Evolutionary conservation across 306 rosid genomes (phyloP), one percentile per base, ranked within the genome.

Genomic region (Abrus pulchellus): DNA sequence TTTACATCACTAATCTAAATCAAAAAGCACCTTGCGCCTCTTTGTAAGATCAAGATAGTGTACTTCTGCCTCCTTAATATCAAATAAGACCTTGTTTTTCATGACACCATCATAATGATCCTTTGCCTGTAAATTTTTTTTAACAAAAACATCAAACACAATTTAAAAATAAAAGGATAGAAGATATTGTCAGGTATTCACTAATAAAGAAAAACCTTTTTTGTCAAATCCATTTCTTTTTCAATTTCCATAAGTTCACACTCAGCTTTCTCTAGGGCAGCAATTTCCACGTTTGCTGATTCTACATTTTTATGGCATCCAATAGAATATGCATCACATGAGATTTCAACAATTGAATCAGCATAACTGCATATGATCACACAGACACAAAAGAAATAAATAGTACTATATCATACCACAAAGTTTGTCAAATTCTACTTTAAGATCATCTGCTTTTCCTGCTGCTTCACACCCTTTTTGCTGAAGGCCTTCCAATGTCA

Each of bases 211-310:
- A 10, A 50, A 30, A 94, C 99, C 93, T 61, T 68, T 82, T 84
- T 87, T 54, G 90, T 90, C 45, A 86, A 82, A 55, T 27, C 86
- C 52, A 84, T 57, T 65, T 85, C 83, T 80, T 68, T 79, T 80
- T 94, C 99, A 80, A 89, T 86, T 75, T 84, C 75, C 76, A 89
- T 44, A 68, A 91, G 83, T 72, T 89, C 94, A 72, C 47, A 41
- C 84, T 91, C 99, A 53, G 95, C 94, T 80, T 80, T 75, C 80
- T 88, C 94, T 78, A 81, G 66, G 72, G 92, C 92, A 81, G 84
- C 88, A 78, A 93, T 75, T 27, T 94, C 95, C 36, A 84, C 92
- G 68, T 85, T 85, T 1, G 89, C 85, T 4, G 94, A 91, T 81
- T 89, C 99, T 93, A 80, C 72, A 71, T 44, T 67, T 50, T 89